Evolutionary conservation across 2,329 filamentous ascomycete species (phyloP).

Genomic region (Fusarium sp.): DNA sequence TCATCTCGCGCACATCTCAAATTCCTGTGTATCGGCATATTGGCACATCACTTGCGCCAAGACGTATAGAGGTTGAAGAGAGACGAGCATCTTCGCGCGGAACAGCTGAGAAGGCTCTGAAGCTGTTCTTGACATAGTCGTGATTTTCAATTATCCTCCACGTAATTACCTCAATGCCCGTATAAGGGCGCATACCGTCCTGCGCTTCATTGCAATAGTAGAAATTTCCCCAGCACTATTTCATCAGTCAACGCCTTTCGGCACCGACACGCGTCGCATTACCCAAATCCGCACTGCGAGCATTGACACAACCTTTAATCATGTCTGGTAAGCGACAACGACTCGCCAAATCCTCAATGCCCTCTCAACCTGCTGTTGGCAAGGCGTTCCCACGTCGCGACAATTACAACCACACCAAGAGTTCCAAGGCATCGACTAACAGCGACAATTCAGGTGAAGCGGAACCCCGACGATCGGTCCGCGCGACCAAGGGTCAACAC

Average conservation of each 20-base stretch:
- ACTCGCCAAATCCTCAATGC: conserved; percentile 34
- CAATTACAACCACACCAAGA: conserved; percentile 15
- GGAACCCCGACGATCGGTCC: conserved; percentile 92
- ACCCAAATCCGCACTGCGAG: conserved; percentile 3
- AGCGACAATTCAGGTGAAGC: conserved; percentile 56
- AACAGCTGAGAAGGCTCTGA: conserved; percentile 43
- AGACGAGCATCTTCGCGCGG: conserved; percentile 38
- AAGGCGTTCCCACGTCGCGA: conserved; percentile 17
- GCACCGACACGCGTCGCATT: conserved; percentile 25
- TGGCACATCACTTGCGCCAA: conserved; percentile 28
- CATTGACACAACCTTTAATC: conserved; percentile 23
- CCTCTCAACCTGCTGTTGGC: conserved; percentile 20
- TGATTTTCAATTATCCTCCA: conserved; percentile 50
- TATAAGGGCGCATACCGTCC: conserved; percentile 43
- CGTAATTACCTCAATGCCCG: conserved; percentile 50
- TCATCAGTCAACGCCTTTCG: conserved; percentile 20
- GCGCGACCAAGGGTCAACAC: conserved; percentile 96
- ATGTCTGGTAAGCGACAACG: conserved; percentile 53
- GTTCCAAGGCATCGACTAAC: conserved; percentile 38
- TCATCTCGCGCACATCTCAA: conserved; percentile 4
- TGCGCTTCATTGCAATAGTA: conserved; percentile 48
- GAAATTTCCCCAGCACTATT: conserved; percentile 36
- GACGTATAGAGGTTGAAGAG: conserved; percentile 40
- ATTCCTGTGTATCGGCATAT: conserved; percentile 15
- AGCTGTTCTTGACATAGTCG: conserved; percentile 49